phyloP scores from a whole-genome alignment of 169 alveolate species.

The Theileria annulata region DNA sequence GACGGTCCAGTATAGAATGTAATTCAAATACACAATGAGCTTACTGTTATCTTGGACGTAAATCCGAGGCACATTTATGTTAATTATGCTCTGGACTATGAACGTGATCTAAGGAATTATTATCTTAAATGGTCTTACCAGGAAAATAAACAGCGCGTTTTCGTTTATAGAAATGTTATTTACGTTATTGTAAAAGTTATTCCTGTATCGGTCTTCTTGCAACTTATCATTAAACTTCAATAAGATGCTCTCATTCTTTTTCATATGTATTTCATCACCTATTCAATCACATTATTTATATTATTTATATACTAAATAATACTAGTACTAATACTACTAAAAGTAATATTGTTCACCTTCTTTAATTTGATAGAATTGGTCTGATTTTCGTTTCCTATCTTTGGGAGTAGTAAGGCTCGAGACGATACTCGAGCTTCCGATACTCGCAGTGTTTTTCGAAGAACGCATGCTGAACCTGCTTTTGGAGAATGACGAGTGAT shows the following conservation, averaged over 20 bases:
- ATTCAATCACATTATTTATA: too few species aligned
- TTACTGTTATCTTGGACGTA: constrained; percentile 63
- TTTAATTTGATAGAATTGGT: background rate
- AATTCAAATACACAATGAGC: constrained; percentile 63
- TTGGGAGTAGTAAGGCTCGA: background rate
- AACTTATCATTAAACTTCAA: constrained; percentile 81
- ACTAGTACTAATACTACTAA: too few species aligned
- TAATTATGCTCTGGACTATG: constrained; percentile 80
- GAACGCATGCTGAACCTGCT: background rate
- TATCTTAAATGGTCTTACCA: constrained; percentile 45
- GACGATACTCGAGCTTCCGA: background rate
- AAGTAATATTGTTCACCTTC: background rate
- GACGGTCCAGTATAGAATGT: constrained; percentile 83
- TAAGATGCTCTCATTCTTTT: constrained; percentile 70
- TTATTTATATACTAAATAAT: too few species aligned
- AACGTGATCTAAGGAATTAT: constrained; percentile 70
- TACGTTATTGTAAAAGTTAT: constrained; percentile 81
- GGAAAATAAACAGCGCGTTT: constrained; percentile 83
- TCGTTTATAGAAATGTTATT: constrained; percentile 83
- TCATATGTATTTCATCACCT: constrained; percentile 35
- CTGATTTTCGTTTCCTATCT: background rate
- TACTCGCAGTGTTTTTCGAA: background rate
- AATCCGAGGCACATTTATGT: constrained; percentile 77
- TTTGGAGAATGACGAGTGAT: background rate
- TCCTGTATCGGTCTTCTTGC: constrained; percentile 83